Conservation (phyloP, 352 stramenopile species). For the Phytophthora chlamydospora region DNA sequence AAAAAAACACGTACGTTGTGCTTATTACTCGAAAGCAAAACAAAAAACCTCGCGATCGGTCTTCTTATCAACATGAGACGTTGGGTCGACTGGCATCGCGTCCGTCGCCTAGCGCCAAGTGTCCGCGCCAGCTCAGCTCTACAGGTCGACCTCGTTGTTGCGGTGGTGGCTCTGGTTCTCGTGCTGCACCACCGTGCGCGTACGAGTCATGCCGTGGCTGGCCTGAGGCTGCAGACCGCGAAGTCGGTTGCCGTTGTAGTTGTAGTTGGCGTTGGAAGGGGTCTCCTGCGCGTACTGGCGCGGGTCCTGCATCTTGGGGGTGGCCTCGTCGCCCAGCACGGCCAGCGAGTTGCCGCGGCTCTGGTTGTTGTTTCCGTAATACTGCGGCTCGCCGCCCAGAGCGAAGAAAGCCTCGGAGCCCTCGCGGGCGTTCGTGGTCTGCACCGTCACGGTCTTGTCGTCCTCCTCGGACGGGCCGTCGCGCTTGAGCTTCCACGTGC, state of each 20-base stretch:
- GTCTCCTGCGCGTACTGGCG: constrained; percentile 39
- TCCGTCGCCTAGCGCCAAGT: constrained; percentile 12
- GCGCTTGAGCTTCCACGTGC: constrained; percentile 82
- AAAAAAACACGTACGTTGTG: constrained; percentile 27
- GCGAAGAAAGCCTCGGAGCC: constrained; percentile 60
- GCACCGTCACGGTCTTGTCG: constrained; percentile 63
- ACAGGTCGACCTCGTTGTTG: constrained; percentile 58
- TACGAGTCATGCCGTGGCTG: constrained; percentile 35
- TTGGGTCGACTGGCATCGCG: constrained; percentile 17
- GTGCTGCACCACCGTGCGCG: constrained; percentile 32
- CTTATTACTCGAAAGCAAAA: constrained; percentile 37
- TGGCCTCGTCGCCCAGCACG: constrained; percentile 47
- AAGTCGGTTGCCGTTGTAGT: constrained; percentile 24
- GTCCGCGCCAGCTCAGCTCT: constrained; percentile 18
- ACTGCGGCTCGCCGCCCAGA: constrained; percentile 44
- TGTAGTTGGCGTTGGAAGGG: constrained; percentile 30
- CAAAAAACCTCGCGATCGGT: constrained; percentile 32
- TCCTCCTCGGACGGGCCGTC: constrained; percentile 43
- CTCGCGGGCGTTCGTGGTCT: constrained; percentile 56
- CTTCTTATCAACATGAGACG: constrained; percentile 16
- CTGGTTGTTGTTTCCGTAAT: constrained; percentile 38
- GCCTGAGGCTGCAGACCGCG: constrained; percentile 28
- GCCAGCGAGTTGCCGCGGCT: constrained; percentile 38
- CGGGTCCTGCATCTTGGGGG: constrained; percentile 34
- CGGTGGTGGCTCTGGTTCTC: constrained; percentile 30